phyloP scores from a whole-genome alignment of 352 stramenopile genomes.

The Aphanomyces invadans region DNA sequence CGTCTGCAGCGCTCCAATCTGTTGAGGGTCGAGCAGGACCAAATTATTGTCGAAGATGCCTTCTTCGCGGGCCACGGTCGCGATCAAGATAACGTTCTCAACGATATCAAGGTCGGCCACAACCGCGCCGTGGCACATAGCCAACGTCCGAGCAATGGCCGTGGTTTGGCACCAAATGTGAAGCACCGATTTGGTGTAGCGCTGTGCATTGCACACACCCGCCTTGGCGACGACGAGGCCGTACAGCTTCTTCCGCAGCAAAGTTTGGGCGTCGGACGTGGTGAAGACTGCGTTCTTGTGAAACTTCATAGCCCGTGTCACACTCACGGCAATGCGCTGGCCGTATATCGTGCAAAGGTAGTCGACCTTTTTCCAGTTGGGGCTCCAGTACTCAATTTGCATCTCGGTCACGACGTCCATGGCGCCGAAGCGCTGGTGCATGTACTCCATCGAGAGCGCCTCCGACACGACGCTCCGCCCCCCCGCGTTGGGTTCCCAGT shows the following conservation, averaged over 20 bases:
- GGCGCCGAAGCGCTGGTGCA: constrained; percentile 23
- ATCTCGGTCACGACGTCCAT: constrained; percentile 28
- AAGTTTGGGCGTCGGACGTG: neutral
- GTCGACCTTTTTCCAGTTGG: constrained; percentile 31
- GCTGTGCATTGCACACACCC: constrained; percentile 4
- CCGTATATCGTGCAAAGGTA: constrained; percentile 21
- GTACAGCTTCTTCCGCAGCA: constrained; percentile 22
- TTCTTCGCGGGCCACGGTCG: neutral
- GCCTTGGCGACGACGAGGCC: constrained; percentile 17
- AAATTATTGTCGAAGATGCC: constrained; percentile 6
- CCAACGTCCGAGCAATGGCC: constrained; percentile 4
- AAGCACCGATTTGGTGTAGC: constrained; percentile 19
- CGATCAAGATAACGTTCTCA: constrained; percentile 14
- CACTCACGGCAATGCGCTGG: constrained; percentile 16
- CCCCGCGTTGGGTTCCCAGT: constrained; percentile 24
- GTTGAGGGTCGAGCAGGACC: neutral
- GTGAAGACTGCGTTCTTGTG: neutral
- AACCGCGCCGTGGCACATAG: neutral
- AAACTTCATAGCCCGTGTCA: constrained; percentile 24
- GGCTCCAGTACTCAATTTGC: constrained; percentile 28
- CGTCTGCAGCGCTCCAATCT: neutral
- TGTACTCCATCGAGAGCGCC: constrained; percentile 27
- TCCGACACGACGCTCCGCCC: constrained; percentile 28
- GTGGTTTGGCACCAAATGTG: constrained; percentile 25
- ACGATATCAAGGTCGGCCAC: constrained; percentile 15